Evolutionary conservation across 805 yeast species (phyloP).

Genomic region (Starmerella kuoi): DNA sequence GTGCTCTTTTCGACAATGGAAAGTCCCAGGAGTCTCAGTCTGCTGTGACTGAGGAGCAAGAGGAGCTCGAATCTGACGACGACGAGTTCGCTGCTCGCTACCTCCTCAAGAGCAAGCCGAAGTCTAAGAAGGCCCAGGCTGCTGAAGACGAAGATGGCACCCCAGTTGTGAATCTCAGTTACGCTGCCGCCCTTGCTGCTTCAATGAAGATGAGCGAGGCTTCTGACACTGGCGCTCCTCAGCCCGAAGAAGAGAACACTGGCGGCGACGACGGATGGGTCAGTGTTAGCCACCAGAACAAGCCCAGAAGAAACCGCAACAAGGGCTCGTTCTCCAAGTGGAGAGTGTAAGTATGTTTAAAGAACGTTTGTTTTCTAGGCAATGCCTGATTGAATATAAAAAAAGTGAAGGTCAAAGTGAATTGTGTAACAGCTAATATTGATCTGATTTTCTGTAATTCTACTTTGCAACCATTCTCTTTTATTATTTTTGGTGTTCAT

Average conservation of each 20-base stretch:
- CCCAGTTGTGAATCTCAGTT: constrained; percentile 19
- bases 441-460: too few species aligned
- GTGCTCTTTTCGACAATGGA: constrained; percentile 13
- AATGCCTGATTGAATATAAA: neutral
- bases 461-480: too few species aligned
- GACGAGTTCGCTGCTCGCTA: constrained; percentile 25
- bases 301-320: constrained; percentile 18
- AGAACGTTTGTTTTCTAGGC: neutral
- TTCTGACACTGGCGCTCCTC: constrained; percentile 6
- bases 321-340: constrained; percentile 21
- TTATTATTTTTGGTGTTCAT: too few species aligned
- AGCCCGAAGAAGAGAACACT: constrained; percentile 11
- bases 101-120: constrained; percentile 19
- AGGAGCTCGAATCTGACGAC: constrained; percentile 23
- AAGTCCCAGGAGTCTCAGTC: constrained; percentile 3
- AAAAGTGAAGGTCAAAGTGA: too few species aligned
- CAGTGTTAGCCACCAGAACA: constrained; percentile 17
- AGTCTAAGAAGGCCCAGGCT: constrained; percentile 9
- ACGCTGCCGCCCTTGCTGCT: constrained; percentile 24
- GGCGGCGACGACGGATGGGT: constrained; percentile 25
- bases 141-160: constrained; percentile 13
- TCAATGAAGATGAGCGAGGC: constrained; percentile 20
- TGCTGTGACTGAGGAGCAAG: constrained; percentile 6
- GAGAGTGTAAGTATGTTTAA: constrained; percentile 2
- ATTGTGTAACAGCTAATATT: neutral